Conservation (phyloP, 164 flowering plant genomes). For the Buxus sempervirens region DNA sequence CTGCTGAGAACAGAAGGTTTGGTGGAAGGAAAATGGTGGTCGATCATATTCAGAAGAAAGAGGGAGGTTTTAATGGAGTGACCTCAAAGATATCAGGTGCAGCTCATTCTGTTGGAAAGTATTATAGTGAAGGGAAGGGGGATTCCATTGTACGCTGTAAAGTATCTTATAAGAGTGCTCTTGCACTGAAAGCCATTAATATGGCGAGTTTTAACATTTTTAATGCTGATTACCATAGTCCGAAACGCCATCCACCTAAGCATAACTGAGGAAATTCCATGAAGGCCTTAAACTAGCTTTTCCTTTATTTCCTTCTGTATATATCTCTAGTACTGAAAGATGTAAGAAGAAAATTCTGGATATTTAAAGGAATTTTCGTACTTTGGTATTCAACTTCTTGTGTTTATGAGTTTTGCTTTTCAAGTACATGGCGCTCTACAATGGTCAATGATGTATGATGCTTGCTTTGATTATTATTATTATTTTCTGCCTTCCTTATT, state of each 20-base stretch:
- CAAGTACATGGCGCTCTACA: neutral
- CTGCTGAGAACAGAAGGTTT: constrained; percentile 3
- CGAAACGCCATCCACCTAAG: constrained; percentile 57
- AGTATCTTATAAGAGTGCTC: constrained; percentile 21
- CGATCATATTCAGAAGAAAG: constrained; percentile 15
- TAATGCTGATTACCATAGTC: constrained; percentile 50
- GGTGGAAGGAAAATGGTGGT: constrained; percentile 40
- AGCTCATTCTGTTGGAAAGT: constrained; percentile 23
- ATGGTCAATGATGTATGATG: too few species aligned
- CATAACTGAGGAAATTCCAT: constrained; percentile 40
- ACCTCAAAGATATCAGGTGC: constrained; percentile 34
- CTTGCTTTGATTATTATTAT: neutral
- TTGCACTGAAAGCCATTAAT: constrained; percentile 25
- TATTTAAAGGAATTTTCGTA: constrained; percentile 17
- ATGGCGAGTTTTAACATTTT: constrained; percentile 31
- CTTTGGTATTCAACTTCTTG: constrained; percentile 4
- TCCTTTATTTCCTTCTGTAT: constrained; percentile 10
- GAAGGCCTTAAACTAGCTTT: constrained; percentile 14
- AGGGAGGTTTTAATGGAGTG: constrained; percentile 9
- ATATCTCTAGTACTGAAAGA: constrained; percentile 11
- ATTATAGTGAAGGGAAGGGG: constrained; percentile 15
- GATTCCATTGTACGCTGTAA: constrained; percentile 21
- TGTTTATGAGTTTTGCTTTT: neutral
- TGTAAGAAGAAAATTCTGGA: constrained; percentile 22
- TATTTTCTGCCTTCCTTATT: neutral